Conservation (phyloP, 768 basidiomycete genomes). For the Asterophora parasitica region DNA sequence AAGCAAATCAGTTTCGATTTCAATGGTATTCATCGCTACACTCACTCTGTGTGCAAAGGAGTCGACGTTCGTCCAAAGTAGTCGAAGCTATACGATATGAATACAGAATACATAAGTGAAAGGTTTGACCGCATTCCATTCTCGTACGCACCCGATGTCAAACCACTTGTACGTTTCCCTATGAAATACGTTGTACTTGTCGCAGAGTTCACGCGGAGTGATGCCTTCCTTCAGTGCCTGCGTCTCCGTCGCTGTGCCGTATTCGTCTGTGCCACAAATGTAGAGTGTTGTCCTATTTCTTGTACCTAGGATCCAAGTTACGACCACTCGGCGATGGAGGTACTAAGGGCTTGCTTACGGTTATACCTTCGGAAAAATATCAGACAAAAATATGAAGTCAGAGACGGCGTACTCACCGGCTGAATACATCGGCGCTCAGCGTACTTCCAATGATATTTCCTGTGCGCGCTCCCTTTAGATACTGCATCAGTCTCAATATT, state of each 20-base stretch:
- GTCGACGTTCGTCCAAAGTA: conserved; percentile 96
- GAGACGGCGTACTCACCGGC: conserved; percentile 55
- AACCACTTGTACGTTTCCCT: conserved; percentile 97
- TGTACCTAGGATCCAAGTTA: conserved; percentile 39
- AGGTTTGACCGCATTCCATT: conserved; percentile 1
- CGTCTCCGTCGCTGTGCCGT: conserved; percentile 99
- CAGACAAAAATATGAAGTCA: not conserved
- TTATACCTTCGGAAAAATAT: conserved; percentile 44
- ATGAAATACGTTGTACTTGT: conserved; percentile 87
- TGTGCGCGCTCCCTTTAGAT: conserved; percentile 19
- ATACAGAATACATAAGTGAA: not conserved
- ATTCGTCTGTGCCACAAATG: conserved; percentile 98
- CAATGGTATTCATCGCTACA: conserved; percentile 1
- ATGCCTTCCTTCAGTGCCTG: conserved; percentile 88
- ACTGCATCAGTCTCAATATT: conserved; percentile 6
- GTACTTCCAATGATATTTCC: conserved; percentile 95
- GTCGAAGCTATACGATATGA: conserved; percentile 63
- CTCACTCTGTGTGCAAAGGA: conserved; percentile 81
- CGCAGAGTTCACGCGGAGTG: conserved; percentile 75
- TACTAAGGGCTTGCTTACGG: conserved; percentile 30
- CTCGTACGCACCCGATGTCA: conserved; percentile 69
- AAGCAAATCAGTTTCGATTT: not conserved
- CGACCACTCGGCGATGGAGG: not conserved
- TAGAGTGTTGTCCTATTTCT: conserved; percentile 88
- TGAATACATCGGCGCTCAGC: conserved; percentile 95